These are phyloP conservation scores for Podospora pseudopauciseta DNA, from an alignment of 495 filamentous ascomycete genomes.

Conservation along the genomic window DNA sequence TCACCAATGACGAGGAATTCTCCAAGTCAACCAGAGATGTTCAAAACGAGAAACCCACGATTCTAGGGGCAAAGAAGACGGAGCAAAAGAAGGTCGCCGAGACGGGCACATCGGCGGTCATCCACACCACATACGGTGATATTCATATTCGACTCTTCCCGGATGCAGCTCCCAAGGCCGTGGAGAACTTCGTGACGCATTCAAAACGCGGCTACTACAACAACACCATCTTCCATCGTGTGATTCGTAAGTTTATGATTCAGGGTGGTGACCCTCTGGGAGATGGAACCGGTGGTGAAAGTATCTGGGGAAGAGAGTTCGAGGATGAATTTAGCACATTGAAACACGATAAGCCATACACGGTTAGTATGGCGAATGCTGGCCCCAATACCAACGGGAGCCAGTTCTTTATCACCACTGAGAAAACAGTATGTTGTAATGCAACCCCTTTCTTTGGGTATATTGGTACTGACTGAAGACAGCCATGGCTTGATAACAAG, in stretches of 20 bases:
- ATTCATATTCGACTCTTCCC: conserved; percentile 94
- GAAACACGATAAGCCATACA: conserved; percentile 94
- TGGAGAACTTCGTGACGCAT: conserved; percentile 98
- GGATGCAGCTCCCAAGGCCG: conserved; percentile 84
- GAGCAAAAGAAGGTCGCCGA: conserved; percentile 59
- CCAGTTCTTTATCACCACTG: conserved; percentile 98
- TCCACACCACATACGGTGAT: conserved; percentile 93
- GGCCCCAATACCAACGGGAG: conserved; percentile 75
- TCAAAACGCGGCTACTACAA: conserved; percentile 90
- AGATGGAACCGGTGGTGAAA: conserved; percentile 93
- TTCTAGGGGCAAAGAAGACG: conserved; percentile 42
- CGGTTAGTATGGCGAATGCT: conserved; percentile 94
- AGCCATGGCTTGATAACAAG: conserved; percentile 92
- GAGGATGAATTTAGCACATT: conserved; percentile 90
- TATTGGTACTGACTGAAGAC: conserved; percentile 12
- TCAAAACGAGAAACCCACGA: conserved; percentile 87
- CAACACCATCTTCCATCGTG: conserved; percentile 92
- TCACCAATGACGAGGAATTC: conserved; percentile 82
- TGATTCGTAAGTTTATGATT: conserved; percentile 99
- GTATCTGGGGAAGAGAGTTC: conserved; percentile 95
- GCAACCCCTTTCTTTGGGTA: neutral
- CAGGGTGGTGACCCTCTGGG: conserved; percentile 88
- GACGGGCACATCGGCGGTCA: conserved; percentile 70
- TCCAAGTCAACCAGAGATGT: conserved; percentile 84
- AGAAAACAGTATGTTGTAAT: conserved; percentile 64